phyloP scores from a whole-genome alignment of 805 yeast species.

The Tetrapisispora fleetii region DNA sequence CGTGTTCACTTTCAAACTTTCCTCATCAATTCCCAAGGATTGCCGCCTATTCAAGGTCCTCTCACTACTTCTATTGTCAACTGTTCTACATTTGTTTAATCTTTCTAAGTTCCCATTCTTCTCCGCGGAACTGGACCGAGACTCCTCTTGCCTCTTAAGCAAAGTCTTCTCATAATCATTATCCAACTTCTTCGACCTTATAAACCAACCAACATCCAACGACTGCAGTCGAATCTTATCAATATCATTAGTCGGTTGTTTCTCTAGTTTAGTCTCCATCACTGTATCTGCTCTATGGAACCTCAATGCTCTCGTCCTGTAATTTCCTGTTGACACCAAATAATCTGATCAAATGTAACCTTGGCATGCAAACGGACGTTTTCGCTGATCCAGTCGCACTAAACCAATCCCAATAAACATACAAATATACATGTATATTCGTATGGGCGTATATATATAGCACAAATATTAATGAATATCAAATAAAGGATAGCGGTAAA shows the following conservation, averaged over 20 bases:
- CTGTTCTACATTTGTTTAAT: conserved; percentile 26
- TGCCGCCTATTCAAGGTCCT: not conserved
- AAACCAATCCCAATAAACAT: too few species aligned
- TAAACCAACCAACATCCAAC: conserved; percentile 25
- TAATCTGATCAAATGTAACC: too few species aligned
- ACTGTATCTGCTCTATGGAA: too few species aligned
- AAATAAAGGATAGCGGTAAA: not conserved
- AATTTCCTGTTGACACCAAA: too few species aligned
- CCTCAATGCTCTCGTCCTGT: too few species aligned
- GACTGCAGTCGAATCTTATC: conserved; percentile 6
- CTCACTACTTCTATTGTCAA: conserved; percentile 4
- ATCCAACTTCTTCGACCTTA: conserved; percentile 9
- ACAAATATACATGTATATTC: too few species aligned
- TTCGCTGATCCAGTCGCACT: too few species aligned
- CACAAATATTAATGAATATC: too few species aligned
- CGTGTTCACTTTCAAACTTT: not conserved
- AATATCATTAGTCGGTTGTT: not conserved
- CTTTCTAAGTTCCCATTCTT: conserved; percentile 11
- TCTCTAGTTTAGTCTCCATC: not conserved
- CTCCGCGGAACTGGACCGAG: not conserved
- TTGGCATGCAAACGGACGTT: too few species aligned
- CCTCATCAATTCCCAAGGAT: not conserved
- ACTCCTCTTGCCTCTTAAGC: too few species aligned
- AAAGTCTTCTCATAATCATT: not conserved
- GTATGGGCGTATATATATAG: too few species aligned